These are phyloP conservation scores for Euphorbia peplus DNA, from an alignment of 345 rosid species.

Conservation along the genomic window DNA sequence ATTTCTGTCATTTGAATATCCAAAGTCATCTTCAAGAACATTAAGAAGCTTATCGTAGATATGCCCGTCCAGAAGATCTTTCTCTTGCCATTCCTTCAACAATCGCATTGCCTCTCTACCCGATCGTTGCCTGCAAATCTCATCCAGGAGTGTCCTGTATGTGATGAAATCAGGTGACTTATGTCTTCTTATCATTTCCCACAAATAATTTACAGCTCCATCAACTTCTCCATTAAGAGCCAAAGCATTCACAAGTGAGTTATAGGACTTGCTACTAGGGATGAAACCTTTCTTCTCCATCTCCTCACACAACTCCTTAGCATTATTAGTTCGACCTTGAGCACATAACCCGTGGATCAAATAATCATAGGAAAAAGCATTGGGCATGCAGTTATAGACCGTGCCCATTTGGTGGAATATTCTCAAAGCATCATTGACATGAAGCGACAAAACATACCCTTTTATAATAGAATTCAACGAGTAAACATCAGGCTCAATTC, in stretches of 20 bases:
- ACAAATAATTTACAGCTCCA: constrained; percentile 53
- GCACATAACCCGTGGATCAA: constrained; percentile 81
- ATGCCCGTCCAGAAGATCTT: constrained; percentile 52
- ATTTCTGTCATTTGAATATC: constrained; percentile 22
- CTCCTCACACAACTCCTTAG: constrained; percentile 60
- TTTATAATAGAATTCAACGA: constrained; percentile 70
- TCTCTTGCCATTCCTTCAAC: constrained; percentile 55
- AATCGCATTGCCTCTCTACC: constrained; percentile 50
- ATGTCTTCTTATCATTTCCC: constrained; percentile 77
- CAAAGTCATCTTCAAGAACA: constrained; percentile 59
- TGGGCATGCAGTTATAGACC: constrained; percentile 64
- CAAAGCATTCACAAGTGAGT: constrained; percentile 76
- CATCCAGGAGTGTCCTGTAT: constrained; percentile 62
- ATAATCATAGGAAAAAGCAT: constrained; percentile 75
- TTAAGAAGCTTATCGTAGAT: constrained; percentile 53
- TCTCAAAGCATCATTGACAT: constrained; percentile 87
- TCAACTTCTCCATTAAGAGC: constrained; percentile 65
- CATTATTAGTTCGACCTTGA: constrained; percentile 78
- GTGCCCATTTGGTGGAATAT: constrained; percentile 87
- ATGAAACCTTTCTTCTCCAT: constrained; percentile 76
- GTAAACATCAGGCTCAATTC: constrained; percentile 74
- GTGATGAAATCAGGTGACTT: constrained; percentile 65
- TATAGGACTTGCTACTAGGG: constrained; percentile 70
- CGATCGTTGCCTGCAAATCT: constrained; percentile 60
- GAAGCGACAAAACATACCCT: constrained; percentile 83